Evolutionary conservation across 495 filamentous ascomycete species (phyloP).

Genomic region (Ramalina intermedia): DNA sequence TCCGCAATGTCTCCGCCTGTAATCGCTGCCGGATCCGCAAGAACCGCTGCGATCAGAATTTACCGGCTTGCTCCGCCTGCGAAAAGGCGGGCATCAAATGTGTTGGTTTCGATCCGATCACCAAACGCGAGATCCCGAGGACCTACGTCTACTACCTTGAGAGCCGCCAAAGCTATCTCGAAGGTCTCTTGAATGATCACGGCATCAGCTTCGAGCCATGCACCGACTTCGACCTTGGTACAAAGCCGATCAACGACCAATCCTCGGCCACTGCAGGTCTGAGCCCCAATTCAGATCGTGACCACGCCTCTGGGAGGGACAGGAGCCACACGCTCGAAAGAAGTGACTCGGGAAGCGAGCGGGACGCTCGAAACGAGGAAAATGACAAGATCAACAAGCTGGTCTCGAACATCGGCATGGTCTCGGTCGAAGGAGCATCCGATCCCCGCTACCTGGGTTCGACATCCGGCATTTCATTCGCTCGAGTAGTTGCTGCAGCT

Average conservation of each 20-base stretch:
- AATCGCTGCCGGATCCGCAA: slow-evolving; percentile 86
- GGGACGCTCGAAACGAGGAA: slow-evolving; percentile 40
- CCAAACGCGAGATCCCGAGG: slow-evolving; percentile 82
- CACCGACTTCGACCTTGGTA: slow-evolving; percentile 62
- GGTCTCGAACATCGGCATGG: slow-evolving; percentile 63
- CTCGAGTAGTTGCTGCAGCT: slow-evolving; percentile 84
- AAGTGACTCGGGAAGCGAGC: slow-evolving; percentile 13
- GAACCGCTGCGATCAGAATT: slow-evolving; percentile 84
- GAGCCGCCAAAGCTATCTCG: slow-evolving; percentile 67
- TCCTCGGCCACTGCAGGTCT: background rate
- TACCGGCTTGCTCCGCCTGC: slow-evolving; percentile 80
- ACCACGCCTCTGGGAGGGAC: background rate
- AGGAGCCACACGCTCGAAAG: slow-evolving; percentile 3
- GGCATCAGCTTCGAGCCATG: slow-evolving; percentile 57
- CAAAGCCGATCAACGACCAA: slow-evolving; percentile 32
- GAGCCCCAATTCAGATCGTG: slow-evolving; percentile 8
- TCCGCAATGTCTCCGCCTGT: slow-evolving; percentile 90
- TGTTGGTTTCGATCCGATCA: slow-evolving; percentile 91
- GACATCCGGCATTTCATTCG: slow-evolving; percentile 86
- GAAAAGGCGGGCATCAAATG: slow-evolving; percentile 81
- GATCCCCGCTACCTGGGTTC: slow-evolving; percentile 73
- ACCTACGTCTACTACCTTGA: slow-evolving; percentile 95
- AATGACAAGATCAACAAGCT: slow-evolving; percentile 53
- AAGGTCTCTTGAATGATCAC: slow-evolving; percentile 57
- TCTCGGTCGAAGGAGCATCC: slow-evolving; percentile 59